Evolutionary conservation across 768 basidiomycete genomes (phyloP).

Genomic region (Steccherinum ochraceum): DNA sequence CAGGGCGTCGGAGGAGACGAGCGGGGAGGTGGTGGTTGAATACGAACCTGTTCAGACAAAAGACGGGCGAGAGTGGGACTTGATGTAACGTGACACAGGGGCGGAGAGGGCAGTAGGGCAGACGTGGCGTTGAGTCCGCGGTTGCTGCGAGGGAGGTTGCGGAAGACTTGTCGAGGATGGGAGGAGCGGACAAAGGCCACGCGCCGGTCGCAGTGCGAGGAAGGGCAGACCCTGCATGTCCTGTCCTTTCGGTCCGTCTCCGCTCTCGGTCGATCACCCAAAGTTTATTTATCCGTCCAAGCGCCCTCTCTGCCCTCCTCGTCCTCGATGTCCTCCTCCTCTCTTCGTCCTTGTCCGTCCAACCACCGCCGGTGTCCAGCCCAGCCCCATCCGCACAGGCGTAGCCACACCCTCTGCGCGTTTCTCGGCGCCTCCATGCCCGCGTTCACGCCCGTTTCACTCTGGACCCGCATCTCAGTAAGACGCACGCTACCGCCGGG

Average conservation of each 20-base stretch:
- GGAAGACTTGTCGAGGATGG: neutral
- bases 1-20: constrained; percentile 6
- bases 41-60: neutral
- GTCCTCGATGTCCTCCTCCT: too few species aligned
- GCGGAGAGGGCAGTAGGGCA: neutral
- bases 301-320: neutral
- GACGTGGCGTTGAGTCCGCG: neutral
- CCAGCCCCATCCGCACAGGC: too few species aligned
- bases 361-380: too few species aligned
- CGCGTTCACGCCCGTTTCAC: too few species aligned
- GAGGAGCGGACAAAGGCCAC: neutral
- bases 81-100: neutral
- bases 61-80: neutral
- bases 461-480: too few species aligned
- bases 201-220: neutral
- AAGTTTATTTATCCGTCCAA: neutral
- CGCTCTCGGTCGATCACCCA: neutral
- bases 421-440: too few species aligned
- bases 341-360: too few species aligned
- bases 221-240: neutral
- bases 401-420: too few species aligned
- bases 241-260: neutral
- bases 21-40: neutral
- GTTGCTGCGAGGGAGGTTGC: neutral
- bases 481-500: too few species aligned